phyloP scores from a whole-genome alignment of 345 rosid species.

The Rhizophora apiculata region DNA sequence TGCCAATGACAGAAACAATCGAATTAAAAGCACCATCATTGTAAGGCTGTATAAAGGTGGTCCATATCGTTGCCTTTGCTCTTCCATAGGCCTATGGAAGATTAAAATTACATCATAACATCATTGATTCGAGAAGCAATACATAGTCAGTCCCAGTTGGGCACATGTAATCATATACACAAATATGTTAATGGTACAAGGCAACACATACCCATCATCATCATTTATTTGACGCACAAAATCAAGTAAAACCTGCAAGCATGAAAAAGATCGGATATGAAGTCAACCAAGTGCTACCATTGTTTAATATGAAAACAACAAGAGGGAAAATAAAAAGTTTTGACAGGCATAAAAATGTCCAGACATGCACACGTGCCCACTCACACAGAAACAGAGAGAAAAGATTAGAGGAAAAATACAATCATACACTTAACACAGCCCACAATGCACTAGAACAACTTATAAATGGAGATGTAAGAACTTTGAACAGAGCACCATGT shows the following conservation, averaged over 20 bases:
- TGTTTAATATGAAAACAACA: no score
- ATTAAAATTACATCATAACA: conserved; percentile 14
- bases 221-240: conserved; percentile 90
- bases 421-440: background rate
- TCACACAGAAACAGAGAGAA: no score
- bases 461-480: background rate
- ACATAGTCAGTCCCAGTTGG: conserved; percentile 5
- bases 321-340: background rate
- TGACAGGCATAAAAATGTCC: background rate
- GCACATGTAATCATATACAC: no score
- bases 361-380: background rate
- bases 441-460: background rate
- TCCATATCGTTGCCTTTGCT: conserved; percentile 94
- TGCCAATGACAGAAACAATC: conserved; percentile 57
- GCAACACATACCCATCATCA: conserved; percentile 75
- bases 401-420: background rate
- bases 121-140: background rate
- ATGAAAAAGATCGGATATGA: conserved; percentile 5
- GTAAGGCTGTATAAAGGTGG: conserved; percentile 87
- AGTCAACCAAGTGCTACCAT: background rate
- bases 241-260: conserved; percentile 84
- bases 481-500: background rate
- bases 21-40: conserved; percentile 53
- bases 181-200: no score
- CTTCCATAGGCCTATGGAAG: conserved; percentile 91